A percentile compares a stretch with the other conserved stretches of the same genome.
phyloP scores from a whole-genome alignment of 1,139 yeast genomes.

The Scheffersomyces cryptocercus region DNA sequence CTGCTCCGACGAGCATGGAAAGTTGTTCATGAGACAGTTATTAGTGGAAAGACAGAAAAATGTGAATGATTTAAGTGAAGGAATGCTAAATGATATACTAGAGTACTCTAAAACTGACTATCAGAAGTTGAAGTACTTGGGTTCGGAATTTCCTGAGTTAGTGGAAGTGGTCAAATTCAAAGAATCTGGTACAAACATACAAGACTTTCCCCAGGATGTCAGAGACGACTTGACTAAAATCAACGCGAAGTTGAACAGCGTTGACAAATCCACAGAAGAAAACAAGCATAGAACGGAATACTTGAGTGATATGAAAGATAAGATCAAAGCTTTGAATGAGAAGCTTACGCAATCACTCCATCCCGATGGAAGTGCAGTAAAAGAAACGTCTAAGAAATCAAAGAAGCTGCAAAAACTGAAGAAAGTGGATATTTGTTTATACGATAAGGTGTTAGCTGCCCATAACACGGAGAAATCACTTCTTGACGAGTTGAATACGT shows the following conservation, averaged over 20 bases:
- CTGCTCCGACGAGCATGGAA: conserved; percentile 75
- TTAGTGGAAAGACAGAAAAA: conserved; percentile 11
- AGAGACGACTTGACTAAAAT: conserved; percentile 19
- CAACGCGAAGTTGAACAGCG: conserved; percentile 22
- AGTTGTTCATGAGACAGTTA: conserved; percentile 43
- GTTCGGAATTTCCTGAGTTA: conserved; percentile 42
- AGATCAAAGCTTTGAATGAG: conserved; percentile 40
- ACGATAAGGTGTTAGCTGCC: conserved; percentile 19
- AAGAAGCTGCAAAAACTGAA: conserved; percentile 26
- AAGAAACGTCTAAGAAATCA: conserved; percentile 14
- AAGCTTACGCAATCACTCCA: conserved; percentile 15
- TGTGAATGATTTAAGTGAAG: conserved; percentile 16
- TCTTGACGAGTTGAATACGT: conserved; percentile 3
- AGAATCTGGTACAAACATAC: conserved; percentile 27
- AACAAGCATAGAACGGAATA: conserved; percentile 19
- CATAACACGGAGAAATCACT: not conserved
- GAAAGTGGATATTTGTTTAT: conserved; percentile 35
- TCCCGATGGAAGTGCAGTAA: conserved; percentile 11
- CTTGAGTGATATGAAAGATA: conserved; percentile 35
- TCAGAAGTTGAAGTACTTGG: conserved; percentile 23
- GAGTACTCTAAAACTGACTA: conserved; percentile 10
- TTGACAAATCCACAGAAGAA: conserved; percentile 18
- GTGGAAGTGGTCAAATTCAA: conserved; percentile 32
- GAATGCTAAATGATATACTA: conserved; percentile 23
- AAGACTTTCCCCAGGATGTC: conserved; percentile 32